Evolutionary conservation across 805 yeast genomes (phyloP).

Genomic region (Candida koratica): DNA sequence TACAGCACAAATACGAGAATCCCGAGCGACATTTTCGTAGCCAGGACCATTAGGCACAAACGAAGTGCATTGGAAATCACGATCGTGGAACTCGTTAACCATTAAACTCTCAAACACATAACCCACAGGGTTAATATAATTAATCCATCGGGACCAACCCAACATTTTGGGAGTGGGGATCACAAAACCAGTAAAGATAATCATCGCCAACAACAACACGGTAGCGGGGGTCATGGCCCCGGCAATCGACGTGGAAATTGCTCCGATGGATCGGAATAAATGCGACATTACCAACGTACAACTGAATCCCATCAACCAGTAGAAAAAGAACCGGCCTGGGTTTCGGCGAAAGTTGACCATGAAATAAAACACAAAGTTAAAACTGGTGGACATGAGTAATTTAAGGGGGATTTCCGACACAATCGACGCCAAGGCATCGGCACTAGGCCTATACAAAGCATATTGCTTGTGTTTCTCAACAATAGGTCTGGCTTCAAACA

Average conservation of each 20-base stretch:
- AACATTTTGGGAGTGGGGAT: constrained; percentile 45
- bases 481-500: constrained; percentile 61
- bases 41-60: constrained; percentile 59
- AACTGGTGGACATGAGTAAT: constrained; percentile 27
- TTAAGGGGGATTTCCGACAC: constrained; percentile 64
- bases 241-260: constrained; percentile 37
- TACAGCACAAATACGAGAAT: constrained; percentile 51
- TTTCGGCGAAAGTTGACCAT: constrained; percentile 43
- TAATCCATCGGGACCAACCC: constrained; percentile 62
- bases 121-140: constrained; percentile 40
- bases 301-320: constrained; percentile 28
- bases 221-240: constrained; percentile 46
- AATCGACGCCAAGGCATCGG: constrained; percentile 64
- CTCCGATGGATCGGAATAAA: constrained; percentile 40
- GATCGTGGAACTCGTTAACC: constrained; percentile 60
- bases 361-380: constrained; percentile 41
- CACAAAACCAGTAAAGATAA: constrained; percentile 51
- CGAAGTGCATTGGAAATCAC: constrained; percentile 49
- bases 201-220: constrained; percentile 47
- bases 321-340: constrained; percentile 37
- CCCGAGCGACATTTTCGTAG: constrained; percentile 37
- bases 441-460: constrained; percentile 68
- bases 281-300: constrained; percentile 41
- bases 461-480: constrained; percentile 68
- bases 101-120: constrained; percentile 55